Evolutionary conservation across 768 basidiomycete species (phyloP), one percentile per base, ranked within the genome.

Genomic region (Pholiota conissans): DNA sequence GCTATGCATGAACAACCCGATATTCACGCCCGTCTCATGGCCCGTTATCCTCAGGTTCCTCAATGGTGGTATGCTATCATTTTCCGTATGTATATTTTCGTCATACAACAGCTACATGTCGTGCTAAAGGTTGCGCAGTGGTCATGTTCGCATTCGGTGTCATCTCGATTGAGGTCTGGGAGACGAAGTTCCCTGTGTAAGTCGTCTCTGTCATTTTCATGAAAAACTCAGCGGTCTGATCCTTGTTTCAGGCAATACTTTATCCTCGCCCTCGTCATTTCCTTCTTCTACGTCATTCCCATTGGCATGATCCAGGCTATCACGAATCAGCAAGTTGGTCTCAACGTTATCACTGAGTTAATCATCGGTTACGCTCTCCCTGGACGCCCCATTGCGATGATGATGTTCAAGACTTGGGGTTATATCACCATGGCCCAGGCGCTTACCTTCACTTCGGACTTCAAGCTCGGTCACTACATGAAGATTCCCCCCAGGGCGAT

Each of bases 341-440:
- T 87, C 54, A 84, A 81, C 65, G 91, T 93, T 30, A 84, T 93
- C 66, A 86, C 91, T 3, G 91, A 93, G 70, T 74, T 92, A 37
- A 85, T 93, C 60, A 84, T 91, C 26, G 91, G 91, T 53, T 92
- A 91, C 64, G 83, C 81, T 24, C 79, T 90, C 39, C 92, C 91
- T 11, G 91, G 92, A 2, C 82, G 81, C 14, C 89, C 91, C 5
- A 69, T 92, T 55, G 90, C 91, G 0, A 90, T 85, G 79, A 91
- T 93, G 90, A 75, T 92, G 76, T 91, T 91, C 80, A 92, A 90
- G 81, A 89, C 87, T 0, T 90, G 79, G 79, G 89, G 90, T 29
- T 90, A 89, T 63, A 85, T 87, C 56, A 85, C 83, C 49, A 84
- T 85, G 80, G 76, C 78, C 2, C 85, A 87, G 67, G 89, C 90